phyloP scores from a whole-genome alignment of 2,329 filamentous ascomycete genomes.

The Penicillium crustosum region DNA sequence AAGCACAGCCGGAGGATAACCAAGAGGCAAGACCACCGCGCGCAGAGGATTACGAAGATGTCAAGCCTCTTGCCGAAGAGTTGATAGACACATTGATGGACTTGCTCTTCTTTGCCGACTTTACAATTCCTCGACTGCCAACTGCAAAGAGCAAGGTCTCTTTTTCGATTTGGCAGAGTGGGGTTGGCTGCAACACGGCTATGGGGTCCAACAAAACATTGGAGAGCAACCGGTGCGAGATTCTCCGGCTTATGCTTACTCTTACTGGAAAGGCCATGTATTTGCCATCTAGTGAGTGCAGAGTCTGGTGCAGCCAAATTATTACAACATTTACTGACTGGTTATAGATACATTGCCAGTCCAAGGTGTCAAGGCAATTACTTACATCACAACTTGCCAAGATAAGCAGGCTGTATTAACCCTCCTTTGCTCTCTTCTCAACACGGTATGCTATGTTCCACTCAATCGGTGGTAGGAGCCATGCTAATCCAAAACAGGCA shows the following conservation, averaged over 20 bases:
- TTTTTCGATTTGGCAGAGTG: slow-evolving; percentile 97
- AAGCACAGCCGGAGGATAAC: slow-evolving; percentile 57
- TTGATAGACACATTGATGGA: slow-evolving; percentile 87
- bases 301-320: neutral
- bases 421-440: slow-evolving; percentile 85
- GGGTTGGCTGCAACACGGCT: slow-evolving; percentile 89
- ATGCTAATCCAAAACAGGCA: slow-evolving; percentile 55
- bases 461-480: neutral
- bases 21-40: slow-evolving; percentile 46
- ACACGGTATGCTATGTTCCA: slow-evolving; percentile 69
- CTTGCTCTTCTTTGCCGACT: slow-evolving; percentile 84
- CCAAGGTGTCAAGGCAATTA: slow-evolving; percentile 78
- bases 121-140: slow-evolving; percentile 75
- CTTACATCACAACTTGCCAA: slow-evolving; percentile 80
- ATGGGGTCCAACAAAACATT: slow-evolving; percentile 86
- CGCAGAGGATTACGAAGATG: slow-evolving; percentile 71
- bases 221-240: slow-evolving; percentile 89
- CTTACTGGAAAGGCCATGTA: slow-evolving; percentile 93
- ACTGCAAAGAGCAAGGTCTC: slow-evolving; percentile 76
- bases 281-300: slow-evolving; percentile 66
- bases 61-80: slow-evolving; percentile 86
- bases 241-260: slow-evolving; percentile 80
- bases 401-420: slow-evolving; percentile 92
- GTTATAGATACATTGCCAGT: slow-evolving; percentile 66
- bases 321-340: slow-evolving; percentile 7